Conservation (phyloP, 176 grass and related monocot species). For the Aechmea fasciata region DNA sequence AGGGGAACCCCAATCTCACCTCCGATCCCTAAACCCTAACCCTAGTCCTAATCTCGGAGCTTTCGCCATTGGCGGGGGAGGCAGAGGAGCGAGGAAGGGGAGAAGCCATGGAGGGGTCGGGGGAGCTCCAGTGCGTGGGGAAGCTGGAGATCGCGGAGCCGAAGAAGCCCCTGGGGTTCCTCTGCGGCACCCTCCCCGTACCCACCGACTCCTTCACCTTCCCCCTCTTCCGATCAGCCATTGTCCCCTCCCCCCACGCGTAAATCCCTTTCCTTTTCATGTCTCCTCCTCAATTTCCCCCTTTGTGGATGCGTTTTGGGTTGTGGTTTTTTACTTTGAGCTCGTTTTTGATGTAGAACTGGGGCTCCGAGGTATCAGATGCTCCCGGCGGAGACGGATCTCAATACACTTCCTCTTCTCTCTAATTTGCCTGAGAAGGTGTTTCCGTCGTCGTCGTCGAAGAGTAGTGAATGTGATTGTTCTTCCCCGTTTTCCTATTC, state of each 20-base stretch:
- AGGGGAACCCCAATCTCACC: neutral
- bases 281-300: neutral
- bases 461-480: conserved; percentile 67
- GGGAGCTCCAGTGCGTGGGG: conserved; percentile 81
- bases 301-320: neutral
- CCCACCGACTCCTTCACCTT: conserved; percentile 71
- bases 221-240: conserved; percentile 48
- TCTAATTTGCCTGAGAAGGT: conserved; percentile 66
- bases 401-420: conserved; percentile 68
- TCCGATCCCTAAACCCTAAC: neutral
- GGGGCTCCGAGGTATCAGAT: conserved; percentile 95
- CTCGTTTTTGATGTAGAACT: conserved; percentile 36
- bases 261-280: conserved; percentile 13
- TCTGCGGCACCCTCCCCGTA: conserved; percentile 86
- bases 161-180: conserved; percentile 54
- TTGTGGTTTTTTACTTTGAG: conserved; percentile 15
- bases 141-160: conserved; percentile 71
- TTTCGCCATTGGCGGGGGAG: neutral
- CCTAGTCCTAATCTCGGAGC: neutral
- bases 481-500: conserved; percentile 1
- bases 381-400: conserved; percentile 90
- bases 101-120: conserved; percentile 48
- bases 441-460: conserved; percentile 31
- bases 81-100: neutral
- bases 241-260: conserved; percentile 61